These are phyloP conservation scores for Candida odintsovae DNA, from an alignment of 805 yeast species.

Conservation along the genomic window DNA sequence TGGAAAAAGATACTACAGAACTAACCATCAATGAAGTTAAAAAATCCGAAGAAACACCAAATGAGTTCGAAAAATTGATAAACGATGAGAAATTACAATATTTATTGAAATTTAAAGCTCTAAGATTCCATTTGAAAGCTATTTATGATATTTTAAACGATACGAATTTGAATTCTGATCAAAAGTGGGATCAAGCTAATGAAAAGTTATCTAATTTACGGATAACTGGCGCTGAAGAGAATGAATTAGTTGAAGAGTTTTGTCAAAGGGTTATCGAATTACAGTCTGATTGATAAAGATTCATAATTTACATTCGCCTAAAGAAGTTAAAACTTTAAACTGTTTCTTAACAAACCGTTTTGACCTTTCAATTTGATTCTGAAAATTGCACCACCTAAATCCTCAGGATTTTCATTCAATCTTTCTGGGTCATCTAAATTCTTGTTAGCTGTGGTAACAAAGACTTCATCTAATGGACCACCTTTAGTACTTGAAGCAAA, in stretches of 20 bases:
- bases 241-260: constrained; percentile 67
- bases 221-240: constrained; percentile 59
- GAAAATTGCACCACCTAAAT: constrained; percentile 58
- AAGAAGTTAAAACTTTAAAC: constrained; percentile 5
- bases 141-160: constrained; percentile 45
- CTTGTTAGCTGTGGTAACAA: constrained; percentile 61
- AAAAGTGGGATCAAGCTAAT: constrained; percentile 52
- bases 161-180: constrained; percentile 44
- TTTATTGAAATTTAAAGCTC: constrained; percentile 44
- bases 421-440: constrained; percentile 35
- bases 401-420: constrained; percentile 31
- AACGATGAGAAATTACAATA: constrained; percentile 38
- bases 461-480: constrained; percentile 42
- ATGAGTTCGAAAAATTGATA: constrained; percentile 26
- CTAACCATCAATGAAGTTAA: neutral
- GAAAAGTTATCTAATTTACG: constrained; percentile 57
- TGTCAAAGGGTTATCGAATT: constrained; percentile 26
- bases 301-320: neutral
- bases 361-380: constrained; percentile 34
- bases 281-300: constrained; percentile 5
- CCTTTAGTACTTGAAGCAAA: constrained; percentile 47
- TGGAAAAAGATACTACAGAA: neutral
- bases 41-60: constrained; percentile 4
- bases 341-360: constrained; percentile 27
- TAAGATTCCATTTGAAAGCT: constrained; percentile 49